A percentile compares a stretch with the other conserved stretches of the same genome.
Conservation (phyloP, 2,329 filamentous ascomycete species). For the Ophiocordyceps australis region DNA sequence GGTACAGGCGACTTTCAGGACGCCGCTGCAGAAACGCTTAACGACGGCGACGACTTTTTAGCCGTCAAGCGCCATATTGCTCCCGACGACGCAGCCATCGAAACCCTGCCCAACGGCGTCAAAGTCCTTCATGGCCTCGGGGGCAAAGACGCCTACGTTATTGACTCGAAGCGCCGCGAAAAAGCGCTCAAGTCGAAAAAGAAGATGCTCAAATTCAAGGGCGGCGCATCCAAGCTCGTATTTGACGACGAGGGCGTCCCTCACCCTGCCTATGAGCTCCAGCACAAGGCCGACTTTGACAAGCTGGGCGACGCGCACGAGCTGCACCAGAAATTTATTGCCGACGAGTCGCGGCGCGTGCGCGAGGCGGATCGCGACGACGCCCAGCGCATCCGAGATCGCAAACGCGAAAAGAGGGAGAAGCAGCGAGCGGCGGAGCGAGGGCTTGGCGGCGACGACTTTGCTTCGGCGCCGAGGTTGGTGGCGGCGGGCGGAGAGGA, state of each 20-base stretch:
- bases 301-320: slow-evolving; percentile 56
- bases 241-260: slow-evolving; percentile 86
- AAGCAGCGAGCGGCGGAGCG: slow-evolving; percentile 47
- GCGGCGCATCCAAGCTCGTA: slow-evolving; percentile 66
- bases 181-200: slow-evolving; percentile 94
- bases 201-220: slow-evolving; percentile 79
- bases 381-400: slow-evolving; percentile 63
- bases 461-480: slow-evolving; percentile 13
- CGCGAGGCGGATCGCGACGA: slow-evolving; percentile 62
- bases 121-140: slow-evolving; percentile 51
- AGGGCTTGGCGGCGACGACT: slow-evolving; percentile 9
- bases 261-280: slow-evolving; percentile 74
- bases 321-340: slow-evolving; percentile 63
- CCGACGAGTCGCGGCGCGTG: slow-evolving; percentile 54
- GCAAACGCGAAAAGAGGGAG: slow-evolving; percentile 57
- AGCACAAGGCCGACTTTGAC: slow-evolving; percentile 67
- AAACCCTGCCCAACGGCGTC: slow-evolving; percentile 23
- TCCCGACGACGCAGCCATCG: slow-evolving; percentile 43
- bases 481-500: slow-evolving; percentile 20
- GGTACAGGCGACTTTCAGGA: slow-evolving; percentile 26
- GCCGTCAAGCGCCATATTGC: slow-evolving; percentile 76
- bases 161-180: slow-evolving; percentile 89
- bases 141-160: slow-evolving; percentile 55
- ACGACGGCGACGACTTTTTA: slow-evolving; percentile 67
- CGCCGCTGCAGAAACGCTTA: slow-evolving; percentile 23